A percentile compares a stretch with the other conserved stretches of the same genome.
Evolutionary conservation across 2,329 filamentous ascomycete species (phyloP).

Genomic region (Orbilia javanica): DNA sequence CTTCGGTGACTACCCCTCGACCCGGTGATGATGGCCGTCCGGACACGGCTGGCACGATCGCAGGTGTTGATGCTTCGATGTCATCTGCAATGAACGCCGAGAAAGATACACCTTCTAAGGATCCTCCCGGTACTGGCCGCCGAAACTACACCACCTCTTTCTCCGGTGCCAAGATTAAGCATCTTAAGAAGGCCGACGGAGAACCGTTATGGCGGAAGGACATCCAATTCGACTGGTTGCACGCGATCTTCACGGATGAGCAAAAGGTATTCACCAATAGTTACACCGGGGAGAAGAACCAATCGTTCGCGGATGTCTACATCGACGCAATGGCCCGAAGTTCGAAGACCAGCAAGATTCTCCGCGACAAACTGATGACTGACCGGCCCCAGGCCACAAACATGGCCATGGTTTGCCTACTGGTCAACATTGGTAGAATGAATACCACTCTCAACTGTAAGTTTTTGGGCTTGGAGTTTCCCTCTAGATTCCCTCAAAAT

Average conservation of each 20-base stretch:
- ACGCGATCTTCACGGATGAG: slow-evolving; percentile 81
- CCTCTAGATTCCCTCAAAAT: slow-evolving; percentile 3
- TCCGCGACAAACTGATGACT: slow-evolving; percentile 94
- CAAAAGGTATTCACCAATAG: slow-evolving; percentile 86
- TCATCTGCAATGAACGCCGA: slow-evolving; percentile 9
- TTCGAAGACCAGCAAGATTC: slow-evolving; percentile 98
- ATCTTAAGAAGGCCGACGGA: slow-evolving; percentile 89
- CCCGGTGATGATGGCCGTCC: slow-evolving; percentile 31
- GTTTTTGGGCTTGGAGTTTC: slow-evolving; percentile 62
- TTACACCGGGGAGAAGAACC: slow-evolving; percentile 81
- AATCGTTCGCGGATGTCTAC: slow-evolving; percentile 91
- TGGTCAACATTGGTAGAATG: slow-evolving; percentile 98
- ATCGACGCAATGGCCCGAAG: slow-evolving; percentile 98
- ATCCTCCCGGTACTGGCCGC: slow-evolving; percentile 41
- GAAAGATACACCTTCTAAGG: slow-evolving; percentile 54
- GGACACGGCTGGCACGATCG: slow-evolving; percentile 15
- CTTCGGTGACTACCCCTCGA: slow-evolving; percentile 40
- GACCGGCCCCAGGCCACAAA: slow-evolving; percentile 92
- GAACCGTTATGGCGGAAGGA: slow-evolving; percentile 88
- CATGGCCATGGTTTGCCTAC: slow-evolving; percentile 98
- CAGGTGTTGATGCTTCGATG: slow-evolving; percentile 24
- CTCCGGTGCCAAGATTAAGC: slow-evolving; percentile 74
- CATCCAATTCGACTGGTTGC: slow-evolving; percentile 89
- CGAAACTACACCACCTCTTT: slow-evolving; percentile 57
- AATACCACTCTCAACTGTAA: slow-evolving; percentile 97